A percentile compares a stretch with the other conserved stretches of the same genome.
Conservation (phyloP, 495 filamentous ascomycete species). For the Penicillium canescens region DNA sequence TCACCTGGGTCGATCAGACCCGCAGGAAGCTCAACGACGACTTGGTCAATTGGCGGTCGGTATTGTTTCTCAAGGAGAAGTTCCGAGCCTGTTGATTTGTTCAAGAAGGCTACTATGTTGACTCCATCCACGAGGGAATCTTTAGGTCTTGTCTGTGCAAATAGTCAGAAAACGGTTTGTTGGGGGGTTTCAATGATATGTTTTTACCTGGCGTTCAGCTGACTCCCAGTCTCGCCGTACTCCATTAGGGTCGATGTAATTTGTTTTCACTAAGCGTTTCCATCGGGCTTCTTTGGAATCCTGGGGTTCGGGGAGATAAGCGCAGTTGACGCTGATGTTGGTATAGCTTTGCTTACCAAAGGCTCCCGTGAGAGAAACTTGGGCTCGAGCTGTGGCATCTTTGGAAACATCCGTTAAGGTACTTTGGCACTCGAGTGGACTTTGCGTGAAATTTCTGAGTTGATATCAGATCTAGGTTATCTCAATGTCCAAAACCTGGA, state of each 20-base stretch:
- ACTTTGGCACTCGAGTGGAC: too few relatives aligned
- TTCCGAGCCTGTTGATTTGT: slow-evolving; percentile 63
- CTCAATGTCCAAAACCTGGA: too few relatives aligned
- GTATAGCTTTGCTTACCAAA: neutral
- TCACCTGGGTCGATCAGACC: slow-evolving; percentile 78
- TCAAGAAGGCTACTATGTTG: slow-evolving; percentile 76
- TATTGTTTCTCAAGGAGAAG: slow-evolving; percentile 79
- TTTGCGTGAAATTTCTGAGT: too few relatives aligned
- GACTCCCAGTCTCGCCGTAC: slow-evolving; percentile 69
- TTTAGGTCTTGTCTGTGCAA: slow-evolving; percentile 54
- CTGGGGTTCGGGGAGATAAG: slow-evolving; percentile 10
- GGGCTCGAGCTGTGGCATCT: neutral
- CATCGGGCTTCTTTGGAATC: slow-evolving; percentile 58
- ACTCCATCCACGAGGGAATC: slow-evolving; percentile 74
- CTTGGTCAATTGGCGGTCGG: slow-evolving; percentile 69
- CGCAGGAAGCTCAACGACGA: slow-evolving; percentile 74
- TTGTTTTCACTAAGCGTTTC: slow-evolving; percentile 65
- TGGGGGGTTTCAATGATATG: neutral
- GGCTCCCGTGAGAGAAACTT: slow-evolving; percentile 3
- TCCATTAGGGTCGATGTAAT: slow-evolving; percentile 65
- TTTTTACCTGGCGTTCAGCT: slow-evolving; percentile 57
- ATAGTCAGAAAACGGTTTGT: too few relatives aligned
- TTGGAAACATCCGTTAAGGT: neutral
- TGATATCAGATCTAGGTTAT: too few relatives aligned
- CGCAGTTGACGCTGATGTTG: neutral